These are phyloP conservation scores for Larix kaempferi DNA, from an alignment of 75 land plant species.

Conservation along the genomic window DNA sequence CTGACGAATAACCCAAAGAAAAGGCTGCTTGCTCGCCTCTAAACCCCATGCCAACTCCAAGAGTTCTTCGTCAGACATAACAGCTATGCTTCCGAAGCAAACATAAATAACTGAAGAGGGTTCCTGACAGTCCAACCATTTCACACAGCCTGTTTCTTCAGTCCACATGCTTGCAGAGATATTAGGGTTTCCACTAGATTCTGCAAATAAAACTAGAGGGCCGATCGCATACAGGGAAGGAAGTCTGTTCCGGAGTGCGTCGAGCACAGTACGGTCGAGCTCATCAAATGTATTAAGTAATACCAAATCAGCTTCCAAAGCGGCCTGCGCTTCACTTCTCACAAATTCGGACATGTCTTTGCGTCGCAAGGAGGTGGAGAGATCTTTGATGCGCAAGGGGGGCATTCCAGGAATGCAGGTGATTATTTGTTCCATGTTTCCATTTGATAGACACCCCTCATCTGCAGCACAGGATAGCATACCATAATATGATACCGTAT, in stretches of 20 bases:
- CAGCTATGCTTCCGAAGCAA: constrained; percentile 29
- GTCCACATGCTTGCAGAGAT: constrained; percentile 1
- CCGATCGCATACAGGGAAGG: constrained; percentile 5
- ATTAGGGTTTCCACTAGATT: neutral
- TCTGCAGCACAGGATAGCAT: constrained; percentile 11
- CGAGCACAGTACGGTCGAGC: constrained; percentile 11
- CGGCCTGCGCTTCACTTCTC: neutral
- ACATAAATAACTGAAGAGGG: constrained; percentile 38
- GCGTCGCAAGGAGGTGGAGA: constrained; percentile 39
- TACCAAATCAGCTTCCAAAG: neutral
- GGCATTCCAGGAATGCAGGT: constrained; percentile 43
- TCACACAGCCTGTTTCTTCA: constrained; percentile 13
- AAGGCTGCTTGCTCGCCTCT: neutral
- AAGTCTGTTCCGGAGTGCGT: constrained; percentile 7
- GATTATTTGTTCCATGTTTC: constrained; percentile 21
- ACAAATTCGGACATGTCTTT: neutral
- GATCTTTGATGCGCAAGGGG: constrained; percentile 30
- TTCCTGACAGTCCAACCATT: constrained; percentile 37
- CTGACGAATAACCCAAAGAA: constrained; percentile 41
- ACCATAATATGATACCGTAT: too few relatives aligned
- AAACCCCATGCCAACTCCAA: constrained; percentile 34
- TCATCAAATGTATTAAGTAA: constrained; percentile 16
- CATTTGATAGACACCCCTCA: constrained; percentile 19
- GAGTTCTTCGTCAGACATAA: constrained; percentile 16
- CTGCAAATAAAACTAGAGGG: neutral